Conservation (phyloP, 495 filamentous ascomycete genomes). For the Tetracladium marchalianum region DNA sequence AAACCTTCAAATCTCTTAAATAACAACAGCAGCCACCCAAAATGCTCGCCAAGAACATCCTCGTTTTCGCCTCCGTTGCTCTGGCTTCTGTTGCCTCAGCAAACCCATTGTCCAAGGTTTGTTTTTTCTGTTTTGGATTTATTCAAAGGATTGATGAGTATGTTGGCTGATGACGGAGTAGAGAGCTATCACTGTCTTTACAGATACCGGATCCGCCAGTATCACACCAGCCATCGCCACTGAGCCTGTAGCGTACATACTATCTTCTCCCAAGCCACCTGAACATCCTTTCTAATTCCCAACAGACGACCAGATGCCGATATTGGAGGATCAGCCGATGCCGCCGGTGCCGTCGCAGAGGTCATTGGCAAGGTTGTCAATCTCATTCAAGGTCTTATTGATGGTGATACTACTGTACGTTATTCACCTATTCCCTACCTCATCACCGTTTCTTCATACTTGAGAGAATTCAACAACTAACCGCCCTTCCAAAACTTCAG, state of each 20-base stretch:
- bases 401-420: not conserved
- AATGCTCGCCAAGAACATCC: no score
- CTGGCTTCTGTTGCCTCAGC: no score
- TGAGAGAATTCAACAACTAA: no score
- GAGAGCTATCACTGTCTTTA: constrained; percentile 2
- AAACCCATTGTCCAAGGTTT: no score
- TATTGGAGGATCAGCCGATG: constrained; percentile 1
- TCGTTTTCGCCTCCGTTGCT: no score
- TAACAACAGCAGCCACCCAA: no score
- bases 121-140: not conserved
- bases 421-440: not conserved
- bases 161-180: not conserved
- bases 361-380: constrained; percentile 5
- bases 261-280: no score
- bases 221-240: not conserved
- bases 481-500: no score
- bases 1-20: no score
- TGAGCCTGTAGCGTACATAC: no score
- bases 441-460: not conserved
- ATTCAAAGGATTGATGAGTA: not conserved
- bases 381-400: constrained; percentile 2
- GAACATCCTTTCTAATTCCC: not conserved
- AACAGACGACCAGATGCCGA: not conserved
- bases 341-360: not conserved
- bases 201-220: not conserved